Evolutionary conservation across 768 basidiomycete species (phyloP).

Genomic region (Termitomyces heimii): DNA sequence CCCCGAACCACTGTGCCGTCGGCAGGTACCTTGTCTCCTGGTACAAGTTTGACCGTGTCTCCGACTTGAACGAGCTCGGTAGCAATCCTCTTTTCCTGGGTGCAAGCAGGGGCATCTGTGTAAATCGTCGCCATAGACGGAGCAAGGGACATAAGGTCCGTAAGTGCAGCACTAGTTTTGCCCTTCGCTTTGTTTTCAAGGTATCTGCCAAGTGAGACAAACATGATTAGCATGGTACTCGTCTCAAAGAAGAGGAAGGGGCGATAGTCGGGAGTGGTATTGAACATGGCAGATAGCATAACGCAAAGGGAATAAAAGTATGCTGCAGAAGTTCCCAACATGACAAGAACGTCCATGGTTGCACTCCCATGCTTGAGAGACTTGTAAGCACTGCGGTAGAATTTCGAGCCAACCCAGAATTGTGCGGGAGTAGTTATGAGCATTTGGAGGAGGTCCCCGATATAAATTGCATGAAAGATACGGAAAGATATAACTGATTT

Average conservation of each 20-base stretch:
- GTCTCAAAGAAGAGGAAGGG: slow-evolving; percentile 97
- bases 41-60: slow-evolving; percentile 89
- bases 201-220: slow-evolving; percentile 92
- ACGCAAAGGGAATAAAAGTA: slow-evolving; percentile 82
- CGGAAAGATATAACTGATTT: slow-evolving; percentile 42
- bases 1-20: slow-evolving; percentile 89
- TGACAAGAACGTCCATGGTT: slow-evolving; percentile 98
- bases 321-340: slow-evolving; percentile 91
- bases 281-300: slow-evolving; percentile 62
- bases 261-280: slow-evolving; percentile 58
- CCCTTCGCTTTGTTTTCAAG: slow-evolving; percentile 97
- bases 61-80: slow-evolving; percentile 95
- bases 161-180: slow-evolving; percentile 92
- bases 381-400: slow-evolving; percentile 89
- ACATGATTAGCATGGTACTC: slow-evolving; percentile 97
- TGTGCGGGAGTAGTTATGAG: slow-evolving; percentile 86
- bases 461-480: slow-evolving; percentile 63
- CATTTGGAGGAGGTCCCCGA: slow-evolving; percentile 76
- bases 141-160: slow-evolving; percentile 91
- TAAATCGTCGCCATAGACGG: slow-evolving; percentile 97
- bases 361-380: slow-evolving; percentile 83
- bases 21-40: slow-evolving; percentile 94
- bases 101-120: slow-evolving; percentile 75
- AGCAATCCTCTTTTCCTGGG: slow-evolving; percentile 83
- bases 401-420: slow-evolving; percentile 84